Conservation (phyloP, 2,329 filamentous ascomycete species). For the Cladophialophora bantiana region DNA sequence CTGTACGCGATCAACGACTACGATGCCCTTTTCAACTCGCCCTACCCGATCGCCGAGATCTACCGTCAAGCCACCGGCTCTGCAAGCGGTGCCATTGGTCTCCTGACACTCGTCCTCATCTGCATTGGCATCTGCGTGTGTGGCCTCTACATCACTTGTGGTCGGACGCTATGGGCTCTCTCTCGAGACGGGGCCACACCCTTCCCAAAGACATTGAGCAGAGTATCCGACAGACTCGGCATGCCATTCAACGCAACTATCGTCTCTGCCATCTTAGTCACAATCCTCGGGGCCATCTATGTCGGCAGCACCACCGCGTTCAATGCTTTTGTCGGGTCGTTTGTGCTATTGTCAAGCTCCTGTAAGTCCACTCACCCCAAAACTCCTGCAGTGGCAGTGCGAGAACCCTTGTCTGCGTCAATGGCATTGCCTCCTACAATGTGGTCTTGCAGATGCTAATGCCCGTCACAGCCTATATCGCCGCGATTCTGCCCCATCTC, state of each 20-base stretch:
- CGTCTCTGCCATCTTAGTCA: slow-evolving; percentile 57
- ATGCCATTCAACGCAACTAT: slow-evolving; percentile 66
- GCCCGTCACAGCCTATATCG: slow-evolving; percentile 53
- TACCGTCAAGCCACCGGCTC: slow-evolving; percentile 67
- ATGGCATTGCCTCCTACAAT: no score
- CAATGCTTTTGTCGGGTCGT: slow-evolving; percentile 64
- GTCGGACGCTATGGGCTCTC: slow-evolving; percentile 69
- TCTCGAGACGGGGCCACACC: slow-evolving; percentile 66
- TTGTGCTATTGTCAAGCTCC: slow-evolving; percentile 63
- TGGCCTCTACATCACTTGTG: slow-evolving; percentile 59
- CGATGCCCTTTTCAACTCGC: slow-evolving; percentile 48
- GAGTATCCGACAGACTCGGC: slow-evolving; percentile 55
- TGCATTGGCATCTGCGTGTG: slow-evolving; percentile 61
- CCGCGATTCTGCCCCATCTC: slow-evolving; percentile 61
- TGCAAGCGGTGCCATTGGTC: slow-evolving; percentile 58
- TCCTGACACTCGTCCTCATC: slow-evolving; percentile 63
- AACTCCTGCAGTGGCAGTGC: no score
- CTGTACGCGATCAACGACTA: slow-evolving; percentile 62
- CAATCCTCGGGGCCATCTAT: slow-evolving; percentile 63
- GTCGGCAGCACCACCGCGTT: slow-evolving; percentile 53
- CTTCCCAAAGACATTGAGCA: slow-evolving; percentile 56
- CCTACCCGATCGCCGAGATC: slow-evolving; percentile 71
- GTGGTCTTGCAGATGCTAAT: no score
- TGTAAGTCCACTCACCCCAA: slow-evolving; percentile 38
- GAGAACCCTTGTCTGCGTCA: no score